Evolutionary conservation across 1,139 yeast genomes (phyloP).

Genomic region (Geotrichum histeridarum): DNA sequence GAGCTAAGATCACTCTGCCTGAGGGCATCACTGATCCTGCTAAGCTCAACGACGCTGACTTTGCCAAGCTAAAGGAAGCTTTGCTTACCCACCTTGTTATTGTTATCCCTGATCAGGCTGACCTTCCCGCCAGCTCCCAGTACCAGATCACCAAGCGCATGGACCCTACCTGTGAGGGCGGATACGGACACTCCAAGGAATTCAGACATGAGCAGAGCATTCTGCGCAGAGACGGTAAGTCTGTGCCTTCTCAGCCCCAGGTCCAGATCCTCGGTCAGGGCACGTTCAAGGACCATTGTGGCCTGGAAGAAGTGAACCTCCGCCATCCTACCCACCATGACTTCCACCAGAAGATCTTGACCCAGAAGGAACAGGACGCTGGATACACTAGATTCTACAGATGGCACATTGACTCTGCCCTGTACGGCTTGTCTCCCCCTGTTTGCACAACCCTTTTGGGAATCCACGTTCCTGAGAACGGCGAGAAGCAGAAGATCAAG

Average conservation of each 20-base stretch:
- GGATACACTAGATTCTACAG: conserved; percentile 75
- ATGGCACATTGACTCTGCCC: conserved; percentile 85
- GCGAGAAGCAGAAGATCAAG: conserved; percentile 44
- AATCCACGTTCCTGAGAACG: conserved; percentile 49
- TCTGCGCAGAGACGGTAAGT: conserved; percentile 69
- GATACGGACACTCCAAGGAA: conserved; percentile 79
- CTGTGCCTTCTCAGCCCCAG: conserved; percentile 78
- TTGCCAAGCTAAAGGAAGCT: conserved; percentile 55
- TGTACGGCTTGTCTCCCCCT: conserved; percentile 79
- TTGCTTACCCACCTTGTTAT: conserved; percentile 63
- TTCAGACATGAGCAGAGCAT: conserved; percentile 75
- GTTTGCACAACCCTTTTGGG: conserved; percentile 77
- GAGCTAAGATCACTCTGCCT: conserved; percentile 63
- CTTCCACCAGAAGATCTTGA: conserved; percentile 64
- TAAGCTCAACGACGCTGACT: conserved; percentile 56
- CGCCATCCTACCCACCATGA: conserved; percentile 79
- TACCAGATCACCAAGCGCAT: conserved; percentile 66
- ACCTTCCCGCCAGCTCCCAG: conserved; percentile 65
- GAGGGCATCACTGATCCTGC: conserved; percentile 67
- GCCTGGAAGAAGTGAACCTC: conserved; percentile 62
- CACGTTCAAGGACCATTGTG: conserved; percentile 55
- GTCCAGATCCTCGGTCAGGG: conserved; percentile 88
- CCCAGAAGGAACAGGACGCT: conserved; percentile 53
- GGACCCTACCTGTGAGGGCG: conserved; percentile 66
- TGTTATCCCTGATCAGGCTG: conserved; percentile 63